Conservation (phyloP, 768 basidiomycete genomes). For the Leccinellum luteum region DNA sequence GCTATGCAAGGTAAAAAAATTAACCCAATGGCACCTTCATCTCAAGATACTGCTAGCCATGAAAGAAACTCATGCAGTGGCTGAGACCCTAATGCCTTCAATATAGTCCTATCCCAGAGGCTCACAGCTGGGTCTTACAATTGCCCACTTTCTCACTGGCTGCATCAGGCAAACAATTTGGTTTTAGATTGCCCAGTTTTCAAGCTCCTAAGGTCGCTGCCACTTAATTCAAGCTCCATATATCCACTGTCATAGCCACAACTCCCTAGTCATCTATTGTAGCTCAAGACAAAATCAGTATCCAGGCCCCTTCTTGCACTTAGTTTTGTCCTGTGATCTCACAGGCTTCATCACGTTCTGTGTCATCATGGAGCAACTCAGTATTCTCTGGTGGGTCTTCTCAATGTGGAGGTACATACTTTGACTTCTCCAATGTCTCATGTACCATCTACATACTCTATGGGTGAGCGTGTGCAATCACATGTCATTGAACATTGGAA, state of each 20-base stretch:
- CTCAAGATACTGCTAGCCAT: not conserved
- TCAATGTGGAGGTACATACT: not conserved
- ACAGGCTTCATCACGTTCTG: not conserved
- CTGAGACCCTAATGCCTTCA: not conserved
- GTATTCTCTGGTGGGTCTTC: not conserved
- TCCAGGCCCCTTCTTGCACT: not conserved
- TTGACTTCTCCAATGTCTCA: not conserved
- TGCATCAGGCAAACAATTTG: not conserved
- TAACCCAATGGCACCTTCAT: slow-evolving; percentile 7
- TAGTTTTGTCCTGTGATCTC: not conserved
- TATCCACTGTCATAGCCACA: too few species aligned
- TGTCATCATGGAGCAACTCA: not conserved
- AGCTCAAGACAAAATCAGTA: not conserved
- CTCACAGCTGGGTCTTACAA: not conserved
- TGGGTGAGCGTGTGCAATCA: not conserved
- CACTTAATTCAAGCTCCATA: too few species aligned
- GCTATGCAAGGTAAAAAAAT: not conserved
- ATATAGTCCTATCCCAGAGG: not conserved
- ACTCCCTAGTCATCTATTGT: not conserved
- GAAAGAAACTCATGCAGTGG: not conserved
- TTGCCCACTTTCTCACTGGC: not conserved
- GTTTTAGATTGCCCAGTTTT: not conserved
- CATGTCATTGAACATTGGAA: too few species aligned
- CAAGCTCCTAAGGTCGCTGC: too few species aligned
- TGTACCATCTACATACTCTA: not conserved